phyloP scores from a whole-genome alignment of 139 green algal genomes.

The Micractinium sp. region DNA sequence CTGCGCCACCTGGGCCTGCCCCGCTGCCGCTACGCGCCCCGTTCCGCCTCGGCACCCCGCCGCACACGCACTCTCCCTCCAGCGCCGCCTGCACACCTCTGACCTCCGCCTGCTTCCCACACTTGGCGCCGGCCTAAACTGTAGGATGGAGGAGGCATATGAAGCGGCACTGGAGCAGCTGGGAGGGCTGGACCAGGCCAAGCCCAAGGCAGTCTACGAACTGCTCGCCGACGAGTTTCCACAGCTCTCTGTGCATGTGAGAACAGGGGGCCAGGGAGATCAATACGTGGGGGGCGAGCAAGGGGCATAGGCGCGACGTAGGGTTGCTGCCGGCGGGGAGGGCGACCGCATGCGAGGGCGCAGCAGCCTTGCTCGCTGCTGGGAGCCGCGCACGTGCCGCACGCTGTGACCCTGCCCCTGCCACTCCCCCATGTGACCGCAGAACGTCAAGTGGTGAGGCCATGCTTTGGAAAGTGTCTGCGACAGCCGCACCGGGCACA shows the following conservation, averaged over 20 bases:
- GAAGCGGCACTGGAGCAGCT: background rate
- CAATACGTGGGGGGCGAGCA: too few relatives aligned
- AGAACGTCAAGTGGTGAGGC: constrained; percentile 5
- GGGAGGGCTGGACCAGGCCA: background rate
- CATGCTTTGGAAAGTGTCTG: background rate
- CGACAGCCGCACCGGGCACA: background rate
- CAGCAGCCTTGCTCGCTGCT: background rate
- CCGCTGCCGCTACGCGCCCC: too few relatives aligned
- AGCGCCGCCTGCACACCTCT: background rate
- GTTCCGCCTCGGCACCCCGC: too few relatives aligned
- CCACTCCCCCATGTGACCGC: background rate
- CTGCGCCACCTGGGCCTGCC: too few relatives aligned
- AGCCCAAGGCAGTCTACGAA: background rate
- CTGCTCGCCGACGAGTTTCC: background rate
- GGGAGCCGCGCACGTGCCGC: too few relatives aligned
- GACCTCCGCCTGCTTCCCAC: background rate
- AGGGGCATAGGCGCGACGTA: too few relatives aligned
- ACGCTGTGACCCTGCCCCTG: background rate
- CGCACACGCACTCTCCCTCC: too few relatives aligned
- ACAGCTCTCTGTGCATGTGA: background rate
- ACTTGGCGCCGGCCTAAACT: background rate
- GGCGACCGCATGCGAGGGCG: too few relatives aligned
- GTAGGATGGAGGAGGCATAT: background rate
- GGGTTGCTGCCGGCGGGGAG: too few relatives aligned
- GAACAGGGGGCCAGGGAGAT: too few relatives aligned